Conservation (phyloP, 495 filamentous ascomycete genomes). For the Annulohypoxylon stygium region DNA sequence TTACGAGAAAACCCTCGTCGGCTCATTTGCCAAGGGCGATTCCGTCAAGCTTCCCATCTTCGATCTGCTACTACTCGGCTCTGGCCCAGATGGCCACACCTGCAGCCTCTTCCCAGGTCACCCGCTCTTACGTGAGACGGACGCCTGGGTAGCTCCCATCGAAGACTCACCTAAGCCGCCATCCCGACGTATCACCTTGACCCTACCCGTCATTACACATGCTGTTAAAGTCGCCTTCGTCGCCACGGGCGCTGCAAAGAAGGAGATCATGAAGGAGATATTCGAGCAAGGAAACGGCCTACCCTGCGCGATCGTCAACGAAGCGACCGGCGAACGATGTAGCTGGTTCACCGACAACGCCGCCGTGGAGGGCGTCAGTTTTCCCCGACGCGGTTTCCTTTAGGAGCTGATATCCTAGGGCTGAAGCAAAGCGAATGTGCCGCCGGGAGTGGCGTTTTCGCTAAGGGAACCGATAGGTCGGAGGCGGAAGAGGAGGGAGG, state of each 20-base stretch:
- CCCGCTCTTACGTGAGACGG: slow-evolving; percentile 84
- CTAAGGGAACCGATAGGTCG: not conserved
- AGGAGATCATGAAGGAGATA: slow-evolving; percentile 90
- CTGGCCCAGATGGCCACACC: slow-evolving; percentile 95
- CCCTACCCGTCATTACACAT: slow-evolving; percentile 88
- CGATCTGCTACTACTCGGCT: slow-evolving; percentile 91
- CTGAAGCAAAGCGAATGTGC: not conserved
- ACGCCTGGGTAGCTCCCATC: slow-evolving; percentile 92
- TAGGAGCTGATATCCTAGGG: not conserved
- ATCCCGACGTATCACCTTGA: slow-evolving; percentile 89
- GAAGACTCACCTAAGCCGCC: slow-evolving; percentile 96
- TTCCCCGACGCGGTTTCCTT: slow-evolving; percentile 71
- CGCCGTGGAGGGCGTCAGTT: slow-evolving; percentile 85
- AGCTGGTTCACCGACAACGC: slow-evolving; percentile 93
- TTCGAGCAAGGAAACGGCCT: slow-evolving; percentile 84
- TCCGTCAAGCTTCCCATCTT: slow-evolving; percentile 93
- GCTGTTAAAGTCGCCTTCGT: slow-evolving; percentile 89
- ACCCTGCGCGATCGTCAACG: slow-evolving; percentile 89
- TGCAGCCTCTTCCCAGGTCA: slow-evolving; percentile 96
- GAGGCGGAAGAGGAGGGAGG: not conserved
- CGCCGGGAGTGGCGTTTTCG: not conserved
- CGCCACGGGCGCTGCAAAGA: slow-evolving; percentile 88
- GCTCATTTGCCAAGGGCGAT: slow-evolving; percentile 84
- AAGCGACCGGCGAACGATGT: slow-evolving; percentile 82
- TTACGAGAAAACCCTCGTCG: slow-evolving; percentile 91